A percentile compares a stretch with the other conserved stretches of the same genome.
Conservation (phyloP, 2,329 filamentous ascomycete genomes). For the Paecilomyces variotii region DNA sequence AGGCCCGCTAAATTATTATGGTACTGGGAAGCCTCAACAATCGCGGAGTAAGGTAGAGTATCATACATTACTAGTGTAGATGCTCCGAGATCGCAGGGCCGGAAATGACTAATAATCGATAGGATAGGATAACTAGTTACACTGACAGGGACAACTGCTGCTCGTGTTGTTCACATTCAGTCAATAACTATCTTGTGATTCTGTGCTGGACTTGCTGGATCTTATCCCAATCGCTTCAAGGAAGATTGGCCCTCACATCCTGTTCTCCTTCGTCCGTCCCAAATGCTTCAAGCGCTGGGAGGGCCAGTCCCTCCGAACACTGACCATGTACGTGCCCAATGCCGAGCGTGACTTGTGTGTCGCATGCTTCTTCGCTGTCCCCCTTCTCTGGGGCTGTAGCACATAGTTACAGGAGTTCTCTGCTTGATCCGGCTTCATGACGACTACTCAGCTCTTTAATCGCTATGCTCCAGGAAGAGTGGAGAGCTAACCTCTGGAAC, state of each 20-base stretch:
- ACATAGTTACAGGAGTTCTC: not conserved
- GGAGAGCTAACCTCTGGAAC: not conserved
- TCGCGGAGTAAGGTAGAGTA: not conserved
- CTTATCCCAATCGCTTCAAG: not conserved
- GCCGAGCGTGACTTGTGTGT: not conserved
- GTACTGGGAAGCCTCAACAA: no score
- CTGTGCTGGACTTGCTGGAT: not conserved
- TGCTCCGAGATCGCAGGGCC: not conserved
- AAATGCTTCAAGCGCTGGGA: conserved; percentile 44
- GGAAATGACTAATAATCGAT: not conserved
- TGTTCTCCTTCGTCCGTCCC: conserved; percentile 1
- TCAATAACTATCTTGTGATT: not conserved
- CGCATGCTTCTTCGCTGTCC: not conserved
- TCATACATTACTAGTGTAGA: not conserved
- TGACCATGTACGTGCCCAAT: conserved; percentile 56
- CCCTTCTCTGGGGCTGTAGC: not conserved
- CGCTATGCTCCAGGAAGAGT: not conserved
- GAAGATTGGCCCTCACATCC: not conserved
- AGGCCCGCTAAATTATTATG: no score
- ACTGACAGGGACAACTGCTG: not conserved
- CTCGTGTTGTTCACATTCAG: not conserved
- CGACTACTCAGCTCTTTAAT: not conserved
- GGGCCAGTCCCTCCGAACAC: conserved; percentile 71
- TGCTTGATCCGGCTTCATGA: not conserved
- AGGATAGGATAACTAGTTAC: not conserved